A percentile compares a stretch with the other conserved stretches of the same genome.
Evolutionary conservation across 1,284 basidiomycete genomes (phyloP).

Genomic region (Meira miltonrushii): DNA sequence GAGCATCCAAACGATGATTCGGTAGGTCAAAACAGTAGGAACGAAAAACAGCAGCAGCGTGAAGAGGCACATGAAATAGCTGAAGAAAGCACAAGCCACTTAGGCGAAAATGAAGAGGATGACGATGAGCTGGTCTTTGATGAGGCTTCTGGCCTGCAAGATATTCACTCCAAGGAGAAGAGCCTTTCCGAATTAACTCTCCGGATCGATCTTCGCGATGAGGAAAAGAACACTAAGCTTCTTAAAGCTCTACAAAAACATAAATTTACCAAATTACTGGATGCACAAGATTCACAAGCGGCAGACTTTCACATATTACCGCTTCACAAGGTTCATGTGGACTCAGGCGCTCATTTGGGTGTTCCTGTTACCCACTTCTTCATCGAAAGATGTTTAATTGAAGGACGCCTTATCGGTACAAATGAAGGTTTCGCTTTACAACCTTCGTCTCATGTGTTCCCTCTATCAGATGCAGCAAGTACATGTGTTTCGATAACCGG

Average conservation of each 20-base stretch:
- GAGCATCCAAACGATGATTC: too few relatives aligned
- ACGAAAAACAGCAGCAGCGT: too few relatives aligned
- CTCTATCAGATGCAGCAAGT: neutral
- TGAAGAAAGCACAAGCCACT: too few relatives aligned
- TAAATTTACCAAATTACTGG: neutral
- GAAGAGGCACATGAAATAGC: too few relatives aligned
- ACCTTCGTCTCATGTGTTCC: conserved; percentile 1
- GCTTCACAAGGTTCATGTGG: neutral
- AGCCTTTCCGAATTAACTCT: neutral
- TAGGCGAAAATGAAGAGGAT: neutral
- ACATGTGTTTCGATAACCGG: conserved; percentile 8
- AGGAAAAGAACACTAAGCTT: neutral
- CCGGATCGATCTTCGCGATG: conserved; percentile 4
- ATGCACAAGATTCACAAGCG: neutral
- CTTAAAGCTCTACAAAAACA: neutral
- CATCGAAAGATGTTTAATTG: conserved; percentile 10
- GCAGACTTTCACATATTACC: conserved; percentile 6
- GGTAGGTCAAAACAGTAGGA: too few relatives aligned
- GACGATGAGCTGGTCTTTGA: neutral
- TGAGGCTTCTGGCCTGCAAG: conserved; percentile 1
- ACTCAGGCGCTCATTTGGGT: neutral
- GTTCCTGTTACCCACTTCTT: conserved; percentile 8
- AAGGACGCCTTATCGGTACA: conserved; percentile 4
- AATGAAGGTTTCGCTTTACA: conserved; percentile 4
- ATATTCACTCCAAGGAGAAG: neutral